A percentile compares a stretch with the other conserved stretches of the same genome.
Evolutionary conservation across 2,329 filamentous ascomycete species (phyloP).

Genomic region (Juglanconis oblonga): DNA sequence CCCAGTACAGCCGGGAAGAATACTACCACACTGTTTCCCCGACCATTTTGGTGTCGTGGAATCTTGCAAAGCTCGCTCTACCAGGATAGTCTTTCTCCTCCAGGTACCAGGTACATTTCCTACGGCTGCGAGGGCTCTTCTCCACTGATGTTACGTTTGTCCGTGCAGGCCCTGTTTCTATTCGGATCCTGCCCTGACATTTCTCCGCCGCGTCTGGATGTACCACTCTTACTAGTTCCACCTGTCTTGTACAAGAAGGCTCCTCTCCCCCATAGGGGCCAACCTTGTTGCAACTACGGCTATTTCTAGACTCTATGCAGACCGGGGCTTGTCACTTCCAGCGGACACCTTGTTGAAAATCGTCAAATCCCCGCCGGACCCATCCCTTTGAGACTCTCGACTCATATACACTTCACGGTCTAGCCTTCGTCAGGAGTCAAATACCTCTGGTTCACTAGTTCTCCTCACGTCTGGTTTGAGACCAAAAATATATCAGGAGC

Average conservation of each 20-base stretch:
- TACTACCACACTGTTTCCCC: slow-evolving; percentile 27
- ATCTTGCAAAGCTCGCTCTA: slow-evolving; percentile 31
- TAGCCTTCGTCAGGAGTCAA: neutral
- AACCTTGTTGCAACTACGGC: slow-evolving; percentile 38
- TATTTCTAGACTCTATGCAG: slow-evolving; percentile 40
- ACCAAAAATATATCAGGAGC: slow-evolving; percentile 8
- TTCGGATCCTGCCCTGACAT: slow-evolving; percentile 44
- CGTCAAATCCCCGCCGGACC: slow-evolving; percentile 38
- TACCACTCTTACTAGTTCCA: slow-evolving; percentile 47
- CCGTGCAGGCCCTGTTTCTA: slow-evolving; percentile 40
- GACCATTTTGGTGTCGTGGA: slow-evolving; percentile 33
- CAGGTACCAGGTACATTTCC: slow-evolving; percentile 37
- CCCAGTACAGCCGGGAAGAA: slow-evolving; percentile 17
- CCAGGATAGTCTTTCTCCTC: slow-evolving; percentile 32
- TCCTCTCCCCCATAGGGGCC: slow-evolving; percentile 28
- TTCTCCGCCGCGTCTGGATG: slow-evolving; percentile 41
- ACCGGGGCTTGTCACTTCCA: slow-evolving; percentile 37
- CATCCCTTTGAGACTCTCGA: slow-evolving; percentile 32
- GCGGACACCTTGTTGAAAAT: slow-evolving; percentile 31
- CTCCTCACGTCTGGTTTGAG: slow-evolving; percentile 6
- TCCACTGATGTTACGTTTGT: slow-evolving; percentile 28
- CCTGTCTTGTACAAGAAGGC: slow-evolving; percentile 44
- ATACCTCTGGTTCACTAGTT: neutral
- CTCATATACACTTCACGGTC: slow-evolving; percentile 17
- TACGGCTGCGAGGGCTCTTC: slow-evolving; percentile 20